A percentile compares a stretch with the other conserved stretches of the same genome.
Conservation (phyloP, 2,329 filamentous ascomycete species). For the Fusarium piperis region DNA sequence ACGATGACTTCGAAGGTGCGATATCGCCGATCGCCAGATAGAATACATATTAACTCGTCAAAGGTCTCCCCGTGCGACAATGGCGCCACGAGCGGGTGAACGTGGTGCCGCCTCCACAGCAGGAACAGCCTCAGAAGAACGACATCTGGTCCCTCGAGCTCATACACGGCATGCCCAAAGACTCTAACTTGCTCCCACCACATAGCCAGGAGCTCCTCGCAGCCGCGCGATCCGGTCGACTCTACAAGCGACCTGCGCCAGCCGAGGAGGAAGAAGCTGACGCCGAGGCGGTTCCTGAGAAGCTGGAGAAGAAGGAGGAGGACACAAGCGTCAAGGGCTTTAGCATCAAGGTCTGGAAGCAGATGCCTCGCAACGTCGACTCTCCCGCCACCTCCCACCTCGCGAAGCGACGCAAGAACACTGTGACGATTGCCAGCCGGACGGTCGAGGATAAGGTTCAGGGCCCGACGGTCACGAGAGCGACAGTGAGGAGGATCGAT, state of each 20-base stretch:
- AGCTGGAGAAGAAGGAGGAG: conserved; percentile 71
- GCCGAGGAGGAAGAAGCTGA: conserved; percentile 69
- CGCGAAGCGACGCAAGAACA: conserved; percentile 70
- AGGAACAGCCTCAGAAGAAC: conserved; percentile 70
- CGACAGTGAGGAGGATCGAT: conserved; percentile 82
- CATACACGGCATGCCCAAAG: conserved; percentile 83
- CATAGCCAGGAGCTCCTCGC: conserved; percentile 86
- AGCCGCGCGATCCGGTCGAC: conserved; percentile 78
- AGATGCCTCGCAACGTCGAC: conserved; percentile 68
- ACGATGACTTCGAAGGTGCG: conserved; percentile 69
- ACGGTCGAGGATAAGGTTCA: conserved; percentile 55
- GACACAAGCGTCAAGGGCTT: conserved; percentile 65
- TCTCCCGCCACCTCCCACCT: conserved; percentile 62
- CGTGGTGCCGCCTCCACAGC: conserved; percentile 71
- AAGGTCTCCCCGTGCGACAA: conserved; percentile 86
- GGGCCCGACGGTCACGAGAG: conserved; percentile 74
- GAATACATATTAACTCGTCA: conserved; percentile 49
- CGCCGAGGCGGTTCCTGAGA: conserved; percentile 58
- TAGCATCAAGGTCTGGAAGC: conserved; percentile 69
- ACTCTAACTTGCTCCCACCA: conserved; percentile 78
- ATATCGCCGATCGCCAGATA: background rate
- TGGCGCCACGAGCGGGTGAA: conserved; percentile 80
- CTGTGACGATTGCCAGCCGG: conserved; percentile 65
- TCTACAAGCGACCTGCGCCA: conserved; percentile 77
- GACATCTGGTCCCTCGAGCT: conserved; percentile 80